Conservation (phyloP, 2,329 filamentous ascomycete species). For the Botryotinia calthae region DNA sequence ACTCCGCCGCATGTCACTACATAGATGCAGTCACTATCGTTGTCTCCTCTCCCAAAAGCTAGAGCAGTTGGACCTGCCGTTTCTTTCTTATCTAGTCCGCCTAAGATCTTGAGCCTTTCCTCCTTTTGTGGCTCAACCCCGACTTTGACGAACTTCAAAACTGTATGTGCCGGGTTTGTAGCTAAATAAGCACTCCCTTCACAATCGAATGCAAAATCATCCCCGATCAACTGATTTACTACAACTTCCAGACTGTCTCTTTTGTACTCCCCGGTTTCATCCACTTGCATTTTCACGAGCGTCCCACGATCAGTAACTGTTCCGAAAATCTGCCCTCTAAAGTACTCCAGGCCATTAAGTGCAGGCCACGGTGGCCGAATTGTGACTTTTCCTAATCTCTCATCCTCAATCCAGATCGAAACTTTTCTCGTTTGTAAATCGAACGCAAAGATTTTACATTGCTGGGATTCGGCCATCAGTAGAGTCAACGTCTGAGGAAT, state of each 20-base stretch:
- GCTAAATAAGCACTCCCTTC: constrained; percentile 2
- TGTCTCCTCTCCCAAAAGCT: neutral
- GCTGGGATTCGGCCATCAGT: neutral
- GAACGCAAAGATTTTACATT: constrained; percentile 1
- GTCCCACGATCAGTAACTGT: neutral
- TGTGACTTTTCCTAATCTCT: neutral
- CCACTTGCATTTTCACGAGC: neutral
- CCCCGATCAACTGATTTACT: neutral
- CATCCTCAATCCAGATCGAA: neutral
- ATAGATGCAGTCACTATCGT: constrained; percentile 11
- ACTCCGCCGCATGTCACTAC: constrained; percentile 13
- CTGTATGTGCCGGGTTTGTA: neutral
- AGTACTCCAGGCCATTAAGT: constrained; percentile 10
- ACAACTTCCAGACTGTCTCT: neutral
- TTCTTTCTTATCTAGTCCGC: constrained; percentile 1
- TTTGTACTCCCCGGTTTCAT: neutral
- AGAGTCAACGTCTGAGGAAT: constrained; percentile 6
- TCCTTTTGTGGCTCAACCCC: neutral
- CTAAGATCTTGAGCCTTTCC: neutral
- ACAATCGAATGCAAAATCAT: constrained; percentile 8
- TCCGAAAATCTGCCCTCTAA: neutral
- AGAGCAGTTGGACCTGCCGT: constrained; percentile 5
- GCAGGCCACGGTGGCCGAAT: constrained; percentile 1
- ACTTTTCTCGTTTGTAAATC: neutral
- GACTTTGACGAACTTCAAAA: neutral